These are phyloP conservation scores for Neurospora tetrasperma DNA, from an alignment of 495 filamentous ascomycete species.

Conservation along the genomic window DNA sequence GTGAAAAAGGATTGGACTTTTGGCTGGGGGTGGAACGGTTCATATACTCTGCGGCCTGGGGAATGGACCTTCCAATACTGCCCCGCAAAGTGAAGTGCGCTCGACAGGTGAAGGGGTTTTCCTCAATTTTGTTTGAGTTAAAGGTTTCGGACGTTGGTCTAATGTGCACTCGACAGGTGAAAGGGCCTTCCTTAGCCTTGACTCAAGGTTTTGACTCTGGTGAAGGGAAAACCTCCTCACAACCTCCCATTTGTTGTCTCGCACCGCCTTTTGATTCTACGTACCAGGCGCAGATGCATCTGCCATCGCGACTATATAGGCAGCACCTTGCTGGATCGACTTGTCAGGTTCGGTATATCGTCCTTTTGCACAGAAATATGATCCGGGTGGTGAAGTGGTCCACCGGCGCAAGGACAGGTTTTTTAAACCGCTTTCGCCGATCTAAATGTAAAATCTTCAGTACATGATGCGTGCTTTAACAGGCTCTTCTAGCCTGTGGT, in stretches of 20 bases:
- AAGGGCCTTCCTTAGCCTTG: background rate
- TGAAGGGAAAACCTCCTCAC: background rate
- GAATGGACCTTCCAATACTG: background rate
- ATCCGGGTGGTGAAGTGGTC: background rate
- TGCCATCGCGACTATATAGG: background rate
- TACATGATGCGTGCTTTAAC: background rate
- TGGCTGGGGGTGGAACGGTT: background rate
- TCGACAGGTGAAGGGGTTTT: background rate
- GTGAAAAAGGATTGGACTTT: background rate
- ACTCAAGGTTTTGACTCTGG: background rate
- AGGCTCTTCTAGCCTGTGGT: background rate
- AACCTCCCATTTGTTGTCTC: background rate
- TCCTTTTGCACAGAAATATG: background rate
- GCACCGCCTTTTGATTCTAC: background rate
- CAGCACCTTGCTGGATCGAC: background rate
- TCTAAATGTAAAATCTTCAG: background rate
- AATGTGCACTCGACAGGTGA: background rate
- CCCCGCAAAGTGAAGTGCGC: background rate
- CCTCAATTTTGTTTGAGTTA: background rate
- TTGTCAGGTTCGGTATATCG: background rate
- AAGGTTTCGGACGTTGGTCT: background rate
- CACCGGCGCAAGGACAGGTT: background rate
- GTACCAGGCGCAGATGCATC: background rate
- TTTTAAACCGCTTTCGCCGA: background rate
- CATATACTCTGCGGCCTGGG: background rate